A percentile compares a stretch with the other conserved stretches of the same genome.
phyloP scores from a whole-genome alignment of 139 green algal genomes.

The Pycnococcus provasolii region DNA sequence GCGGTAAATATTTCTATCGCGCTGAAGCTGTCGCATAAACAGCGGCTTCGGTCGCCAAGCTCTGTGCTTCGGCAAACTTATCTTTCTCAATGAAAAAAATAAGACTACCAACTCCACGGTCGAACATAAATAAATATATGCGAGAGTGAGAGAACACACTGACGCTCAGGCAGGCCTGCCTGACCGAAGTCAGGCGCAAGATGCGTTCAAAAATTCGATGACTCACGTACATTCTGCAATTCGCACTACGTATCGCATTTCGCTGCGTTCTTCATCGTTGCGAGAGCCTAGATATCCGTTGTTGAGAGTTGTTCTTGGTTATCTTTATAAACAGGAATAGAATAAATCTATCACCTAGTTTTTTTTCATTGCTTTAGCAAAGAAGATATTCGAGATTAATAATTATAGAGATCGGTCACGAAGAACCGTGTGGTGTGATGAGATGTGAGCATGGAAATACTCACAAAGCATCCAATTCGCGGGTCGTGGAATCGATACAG shows the following conservation, averaged over 20 bases:
- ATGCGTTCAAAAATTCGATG: slow-evolving; percentile 85
- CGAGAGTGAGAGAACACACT: slow-evolving; percentile 36
- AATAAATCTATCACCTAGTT: no score
- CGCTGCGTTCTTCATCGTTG: slow-evolving; percentile 87
- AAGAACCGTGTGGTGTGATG: not conserved
- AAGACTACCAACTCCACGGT: no score
- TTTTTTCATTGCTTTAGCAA: not conserved
- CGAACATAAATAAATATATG: not conserved
- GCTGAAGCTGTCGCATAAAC: no score
- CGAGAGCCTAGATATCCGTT: slow-evolving; percentile 76
- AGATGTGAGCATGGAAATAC: no score
- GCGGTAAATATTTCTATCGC: no score
- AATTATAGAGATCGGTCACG: slow-evolving; percentile 16
- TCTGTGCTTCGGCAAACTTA: no score
- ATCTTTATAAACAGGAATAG: not conserved
- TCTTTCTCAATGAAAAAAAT: no score
- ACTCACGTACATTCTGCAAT: slow-evolving; percentile 80
- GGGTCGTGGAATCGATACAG: no score
- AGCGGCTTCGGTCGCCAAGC: no score
- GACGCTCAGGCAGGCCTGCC: slow-evolving; percentile 77
- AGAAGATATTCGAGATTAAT: slow-evolving; percentile 7
- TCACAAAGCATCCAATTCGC: no score
- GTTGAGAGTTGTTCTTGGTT: slow-evolving; percentile 69
- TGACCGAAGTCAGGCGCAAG: slow-evolving; percentile 63
- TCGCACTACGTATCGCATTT: slow-evolving; percentile 90